Base-by-base conservation (phyloP, 345 rosid genomes). In the Gossypium arboreum region DNA sequence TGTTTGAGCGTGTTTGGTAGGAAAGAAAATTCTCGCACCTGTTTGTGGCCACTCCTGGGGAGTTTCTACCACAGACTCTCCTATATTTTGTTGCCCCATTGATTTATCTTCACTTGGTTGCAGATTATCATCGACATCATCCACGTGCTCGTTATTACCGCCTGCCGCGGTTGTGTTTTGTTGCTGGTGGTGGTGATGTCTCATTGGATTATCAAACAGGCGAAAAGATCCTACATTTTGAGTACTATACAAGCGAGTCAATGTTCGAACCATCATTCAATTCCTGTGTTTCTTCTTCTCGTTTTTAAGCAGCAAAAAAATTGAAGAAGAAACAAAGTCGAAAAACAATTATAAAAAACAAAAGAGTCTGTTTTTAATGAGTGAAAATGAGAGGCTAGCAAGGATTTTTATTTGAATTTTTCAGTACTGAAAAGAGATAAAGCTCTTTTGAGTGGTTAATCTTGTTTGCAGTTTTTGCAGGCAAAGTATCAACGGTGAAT, bases 261-360 rank as follows among this genome's bases (percentile, higher is more conserved):
- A 79, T 58, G 96, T 86, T 56, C 84, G 84, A 76, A 92, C 96
- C 96, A 92, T 92, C 74, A 55, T 79, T 61, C n/a, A 39, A 29
- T 52, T 9, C 3, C 56, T 13, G 7, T 3, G 16, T 43, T 76
- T 59, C 73, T 71, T 70, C 63, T 68, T 55, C 24, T n/a, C 11
- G 45, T 70, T 48, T 64, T 79, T 54, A 4, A 16, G 8, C 25
- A 12, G 60, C 10, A 18, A 72, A 34, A 73, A 25, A 76, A 71
- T 69, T 73, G 76, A 71, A 44, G 79, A 51, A 56, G 66, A 72
- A 74, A 51, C 66, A 18, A 24, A 68, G 45, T 17, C 17, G 73
- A 59, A 18, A 34, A 34, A 41, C 34, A 34, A 16, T 6, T 54
- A 73, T 11, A 20, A 72, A 75, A 73, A 57, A 50, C 39, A 29